phyloP scores from a whole-genome alignment of 2,329 filamentous ascomycete genomes.

The Beauveria medogensis region DNA sequence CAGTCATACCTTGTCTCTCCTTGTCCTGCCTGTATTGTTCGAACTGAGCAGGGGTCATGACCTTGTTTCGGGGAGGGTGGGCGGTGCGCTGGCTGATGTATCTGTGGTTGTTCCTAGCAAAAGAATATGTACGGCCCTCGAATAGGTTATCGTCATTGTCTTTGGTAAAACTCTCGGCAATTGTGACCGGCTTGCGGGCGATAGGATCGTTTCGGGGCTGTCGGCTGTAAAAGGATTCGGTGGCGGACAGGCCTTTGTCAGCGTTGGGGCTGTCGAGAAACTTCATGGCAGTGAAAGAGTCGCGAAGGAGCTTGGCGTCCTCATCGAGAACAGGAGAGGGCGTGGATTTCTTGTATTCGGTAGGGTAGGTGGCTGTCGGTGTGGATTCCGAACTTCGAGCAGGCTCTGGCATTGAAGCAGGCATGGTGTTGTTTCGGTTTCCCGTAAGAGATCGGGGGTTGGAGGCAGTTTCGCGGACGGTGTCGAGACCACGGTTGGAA shows the following conservation, averaged over 20 bases:
- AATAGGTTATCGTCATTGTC: conserved; percentile 48
- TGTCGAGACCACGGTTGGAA: conserved; percentile 39
- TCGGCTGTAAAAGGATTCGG: conserved; percentile 11
- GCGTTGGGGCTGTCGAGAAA: conserved; percentile 29
- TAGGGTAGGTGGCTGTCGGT: conserved; percentile 34
- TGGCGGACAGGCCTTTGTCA: conserved; percentile 7
- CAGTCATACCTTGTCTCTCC: conserved; percentile 44
- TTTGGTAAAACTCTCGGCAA: conserved; percentile 22
- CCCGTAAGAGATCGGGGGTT: conserved; percentile 38
- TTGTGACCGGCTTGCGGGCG: conserved; percentile 5
- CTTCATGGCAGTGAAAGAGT: conserved; percentile 42
- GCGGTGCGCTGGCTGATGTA: conserved; percentile 23
- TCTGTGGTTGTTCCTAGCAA: conserved; percentile 29
- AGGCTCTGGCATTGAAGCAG: conserved; percentile 31
- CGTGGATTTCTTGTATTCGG: conserved; percentile 31
- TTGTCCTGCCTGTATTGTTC: conserved; percentile 73
- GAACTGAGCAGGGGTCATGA: conserved; percentile 86
- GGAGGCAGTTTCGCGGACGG: conserved; percentile 32
- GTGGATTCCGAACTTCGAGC: conserved; percentile 24
- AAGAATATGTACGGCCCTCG: conserved; percentile 35
- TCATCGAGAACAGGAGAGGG: conserved; percentile 39
- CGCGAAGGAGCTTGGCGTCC: conserved; percentile 43
- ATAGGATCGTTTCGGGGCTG: conserved; percentile 12
- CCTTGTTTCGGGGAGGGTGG: conserved; percentile 53
- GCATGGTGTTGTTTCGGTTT: conserved; percentile 33